Percentiles rank a stretch among this genome's conserved stretches.
phyloP scores from a whole-genome alignment of 768 basidiomycete genomes.

The Cubamyces lactineus region DNA sequence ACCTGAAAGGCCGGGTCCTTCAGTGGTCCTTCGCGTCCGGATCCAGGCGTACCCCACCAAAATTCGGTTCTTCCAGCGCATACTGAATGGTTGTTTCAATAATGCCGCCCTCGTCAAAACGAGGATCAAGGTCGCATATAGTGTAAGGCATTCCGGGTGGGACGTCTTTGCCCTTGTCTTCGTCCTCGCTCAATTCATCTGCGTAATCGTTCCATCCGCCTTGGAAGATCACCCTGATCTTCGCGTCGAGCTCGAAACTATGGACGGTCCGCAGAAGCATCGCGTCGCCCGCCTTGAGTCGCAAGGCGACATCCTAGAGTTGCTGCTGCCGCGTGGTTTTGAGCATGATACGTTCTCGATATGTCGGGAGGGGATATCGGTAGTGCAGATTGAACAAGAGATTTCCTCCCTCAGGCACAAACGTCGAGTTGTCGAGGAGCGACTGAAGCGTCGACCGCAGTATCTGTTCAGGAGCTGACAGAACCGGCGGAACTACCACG shows the following conservation, averaged over 20 bases:
- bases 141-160: too few species aligned
- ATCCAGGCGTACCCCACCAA: too few species aligned
- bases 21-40: too few species aligned
- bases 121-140: too few species aligned
- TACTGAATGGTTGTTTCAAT: too few species aligned
- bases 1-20: not conserved
- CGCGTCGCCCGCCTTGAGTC: slow-evolving; percentile 21
- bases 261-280: slow-evolving; percentile 3
- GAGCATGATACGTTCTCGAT: not conserved
- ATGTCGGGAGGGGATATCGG: slow-evolving; percentile 36
- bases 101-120: too few species aligned
- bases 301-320: not conserved
- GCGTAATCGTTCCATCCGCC: not conserved
- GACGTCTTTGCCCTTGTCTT: too few species aligned
- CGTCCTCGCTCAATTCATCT: not conserved
- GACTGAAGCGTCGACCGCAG: slow-evolving; percentile 25
- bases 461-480: slow-evolving; percentile 3
- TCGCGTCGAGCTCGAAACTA: slow-evolving; percentile 4
- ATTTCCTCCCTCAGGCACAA: slow-evolving; percentile 44
- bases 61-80: too few species aligned
- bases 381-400: slow-evolving; percentile 46
- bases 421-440: slow-evolving; percentile 38
- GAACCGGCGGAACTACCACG: not conserved
- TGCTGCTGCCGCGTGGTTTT: not conserved
- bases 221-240: slow-evolving; percentile 7